Percentiles rank a stretch among this genome's conserved stretches.
phyloP scores from a whole-genome alignment of 441 rosid genomes.

The Pelargonium myrrhifolium region DNA sequence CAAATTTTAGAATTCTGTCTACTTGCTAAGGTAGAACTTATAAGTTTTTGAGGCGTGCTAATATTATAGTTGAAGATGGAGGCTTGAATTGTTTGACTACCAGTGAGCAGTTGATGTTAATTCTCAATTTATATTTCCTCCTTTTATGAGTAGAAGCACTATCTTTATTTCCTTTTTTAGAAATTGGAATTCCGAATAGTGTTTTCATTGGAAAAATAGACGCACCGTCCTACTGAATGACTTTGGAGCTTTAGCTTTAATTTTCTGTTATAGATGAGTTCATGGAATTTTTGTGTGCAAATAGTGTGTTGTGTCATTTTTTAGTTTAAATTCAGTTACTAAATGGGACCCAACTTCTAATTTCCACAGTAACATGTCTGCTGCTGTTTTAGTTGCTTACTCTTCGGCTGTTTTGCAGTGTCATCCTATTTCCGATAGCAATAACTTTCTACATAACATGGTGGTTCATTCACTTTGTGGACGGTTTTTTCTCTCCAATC shows the following conservation, averaged over 20 bases:
- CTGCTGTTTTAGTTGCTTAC: constrained; percentile 18
- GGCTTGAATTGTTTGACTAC: background rate
- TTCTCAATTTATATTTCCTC: background rate
- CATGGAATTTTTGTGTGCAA: background rate
- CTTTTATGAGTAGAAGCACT: background rate
- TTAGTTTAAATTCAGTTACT: background rate
- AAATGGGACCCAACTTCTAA: background rate
- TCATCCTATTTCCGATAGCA: constrained; percentile 85
- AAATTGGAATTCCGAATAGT: background rate
- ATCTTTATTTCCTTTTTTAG: background rate
- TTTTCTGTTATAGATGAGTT: background rate
- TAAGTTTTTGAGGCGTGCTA: background rate
- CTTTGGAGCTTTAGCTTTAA: background rate
- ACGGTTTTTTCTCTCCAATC: constrained; percentile 94
- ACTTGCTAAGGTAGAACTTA: background rate
- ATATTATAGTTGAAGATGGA: background rate
- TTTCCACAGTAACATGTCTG: background rate
- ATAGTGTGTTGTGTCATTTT: background rate
- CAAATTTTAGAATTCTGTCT: background rate
- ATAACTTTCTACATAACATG: constrained; percentile 90
- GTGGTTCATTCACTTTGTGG: constrained; percentile 99
- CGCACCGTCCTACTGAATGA: background rate
- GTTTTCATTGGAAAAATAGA: background rate
- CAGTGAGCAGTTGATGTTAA: background rate
- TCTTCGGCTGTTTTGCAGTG: constrained; percentile 49